Conservation (phyloP, 257 asterid species). For the Solanum etuberosum region DNA sequence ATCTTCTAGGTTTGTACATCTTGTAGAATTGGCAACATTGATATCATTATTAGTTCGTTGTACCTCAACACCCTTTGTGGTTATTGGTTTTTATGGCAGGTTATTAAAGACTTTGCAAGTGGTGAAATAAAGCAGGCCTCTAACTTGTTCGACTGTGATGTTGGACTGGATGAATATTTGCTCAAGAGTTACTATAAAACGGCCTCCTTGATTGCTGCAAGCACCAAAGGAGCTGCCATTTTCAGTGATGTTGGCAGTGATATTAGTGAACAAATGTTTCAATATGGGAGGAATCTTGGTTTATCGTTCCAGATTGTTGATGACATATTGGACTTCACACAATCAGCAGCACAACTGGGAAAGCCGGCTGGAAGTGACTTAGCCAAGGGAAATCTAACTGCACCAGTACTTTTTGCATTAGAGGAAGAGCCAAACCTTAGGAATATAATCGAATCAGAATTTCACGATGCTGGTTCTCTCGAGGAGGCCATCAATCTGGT, state of each 20-base stretch:
- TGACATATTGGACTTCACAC: slow-evolving; percentile 82
- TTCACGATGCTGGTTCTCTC: slow-evolving; percentile 67
- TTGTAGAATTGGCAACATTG: not conserved
- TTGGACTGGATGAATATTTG: slow-evolving; percentile 65
- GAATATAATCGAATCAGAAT: slow-evolving; percentile 75
- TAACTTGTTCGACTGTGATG: slow-evolving; percentile 76
- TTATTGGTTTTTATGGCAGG: slow-evolving; percentile 29
- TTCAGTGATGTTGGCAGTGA: slow-evolving; percentile 56
- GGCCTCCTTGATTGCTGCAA: slow-evolving; percentile 86
- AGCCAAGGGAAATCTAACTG: slow-evolving; percentile 74
- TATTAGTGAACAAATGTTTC: slow-evolving; percentile 62
- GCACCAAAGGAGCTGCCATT: slow-evolving; percentile 88
- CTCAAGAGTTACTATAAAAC: slow-evolving; percentile 93
- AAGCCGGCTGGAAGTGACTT: slow-evolving; percentile 91
- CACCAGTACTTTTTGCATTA: slow-evolving; percentile 77
- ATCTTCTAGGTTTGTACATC: not conserved
- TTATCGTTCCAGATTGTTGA: slow-evolving; percentile 87
- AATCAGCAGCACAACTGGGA: slow-evolving; percentile 84
- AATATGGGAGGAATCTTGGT: slow-evolving; percentile 84
- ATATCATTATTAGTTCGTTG: not conserved
- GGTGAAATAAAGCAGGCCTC: slow-evolving; percentile 98
- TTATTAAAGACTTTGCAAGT: slow-evolving; percentile 91
- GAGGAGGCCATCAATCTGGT: slow-evolving; percentile 67
- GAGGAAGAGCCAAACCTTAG: slow-evolving; percentile 54
- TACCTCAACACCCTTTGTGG: not conserved